Base-by-base conservation (phyloP, 2,329 filamentous ascomycete species). In the Diplodia scrobiculata region DNA sequence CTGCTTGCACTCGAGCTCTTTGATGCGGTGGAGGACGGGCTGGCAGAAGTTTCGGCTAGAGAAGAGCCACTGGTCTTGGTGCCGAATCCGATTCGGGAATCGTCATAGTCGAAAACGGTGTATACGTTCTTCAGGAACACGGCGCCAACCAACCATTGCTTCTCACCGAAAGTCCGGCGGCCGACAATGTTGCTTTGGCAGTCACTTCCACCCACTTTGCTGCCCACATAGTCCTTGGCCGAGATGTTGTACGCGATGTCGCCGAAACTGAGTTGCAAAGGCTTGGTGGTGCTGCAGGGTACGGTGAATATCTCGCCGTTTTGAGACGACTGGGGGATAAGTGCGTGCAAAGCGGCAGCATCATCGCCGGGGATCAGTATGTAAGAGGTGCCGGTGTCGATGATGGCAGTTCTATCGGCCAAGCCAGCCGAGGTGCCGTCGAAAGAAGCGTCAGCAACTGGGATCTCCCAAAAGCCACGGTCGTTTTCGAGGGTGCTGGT, bases 101-200 rank as follows among this genome's bases (percentile, higher is more conserved):
- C 73, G 68, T 94, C 91, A 63, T 86, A 86, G 75, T 97, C 92
- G 74, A 96, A 96, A 27, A 95, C 88, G 1, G 87, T 83, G 74
- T 96, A 96, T 17, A 96, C 92, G 71, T 96, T 96, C 80, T 96
- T 96, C 68, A 97, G 79, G 72, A 96, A 96, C 0, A 89, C 86
- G 70, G 92, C 92, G 1, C 92, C 92, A 0, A 96, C 78, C n/a
- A 97, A 82, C 91, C 92, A 96, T 32, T 87, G 78, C 38, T 79
- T 74, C 71, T 71, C 82, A 0, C 82, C 78, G 54, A 91, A 87
- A 14, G 91, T 86, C 73, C 89, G 84, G 29, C 87, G 83, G 1
- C 89, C 90, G 63, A 92, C 88, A 41, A 96, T 85, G 71, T 91
- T 92, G 75, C 90, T 93, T 19, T 86, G 70, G 69, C 85, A 87